Evolutionary conservation across 2,329 filamentous ascomycete species (phyloP), one percentile per base, ranked within the genome.

Genomic region (Venturia effusa): DNA sequence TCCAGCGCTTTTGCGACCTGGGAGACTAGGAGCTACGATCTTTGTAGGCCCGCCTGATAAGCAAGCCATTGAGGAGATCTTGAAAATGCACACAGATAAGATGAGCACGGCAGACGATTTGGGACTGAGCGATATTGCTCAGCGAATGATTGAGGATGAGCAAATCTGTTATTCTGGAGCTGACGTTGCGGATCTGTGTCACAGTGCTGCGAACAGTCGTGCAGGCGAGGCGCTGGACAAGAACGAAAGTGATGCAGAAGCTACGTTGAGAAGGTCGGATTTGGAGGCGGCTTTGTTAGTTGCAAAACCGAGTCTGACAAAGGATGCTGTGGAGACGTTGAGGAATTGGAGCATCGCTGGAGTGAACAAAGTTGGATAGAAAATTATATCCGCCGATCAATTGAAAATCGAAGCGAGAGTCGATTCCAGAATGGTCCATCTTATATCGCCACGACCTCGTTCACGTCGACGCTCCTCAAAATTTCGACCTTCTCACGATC

Each of bases 41-140:
- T 96, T 96, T 73, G 90, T 97, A 54, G 89, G 90, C 0, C 88
- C 90, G 3, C 93, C 93, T 0, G 87, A 90, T 70, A 76, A 81
- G 57, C 78, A 83, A 8, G 91, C 91, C 0, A 83, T 93, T 10
- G 84, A 83, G 70, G 88, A 91, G 67, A 93, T 97, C 63, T 82
- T 97, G 64, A 75, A 78, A 19, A 86, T 90, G 62, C 85, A 88
- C 91, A 57, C 54, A 11, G 37, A 59, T 11, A 40, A 45, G 48
- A 54, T 57, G 61, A 19, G 1, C n/a, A 55, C 27, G 15, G 61
- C 8, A 15, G 60, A 54, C 17, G 61, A 55, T 17, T 34, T 63
- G 40, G 57, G 22, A n/a, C 8, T 64, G 30, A n/a, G 11, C 3
- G 55, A 60, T 39, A 61, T 61, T 61, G 55, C 62, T 7, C 13